Evolutionary conservation across 352 stramenopile species (phyloP).

Genomic region (Sclerospora graminicola): DNA sequence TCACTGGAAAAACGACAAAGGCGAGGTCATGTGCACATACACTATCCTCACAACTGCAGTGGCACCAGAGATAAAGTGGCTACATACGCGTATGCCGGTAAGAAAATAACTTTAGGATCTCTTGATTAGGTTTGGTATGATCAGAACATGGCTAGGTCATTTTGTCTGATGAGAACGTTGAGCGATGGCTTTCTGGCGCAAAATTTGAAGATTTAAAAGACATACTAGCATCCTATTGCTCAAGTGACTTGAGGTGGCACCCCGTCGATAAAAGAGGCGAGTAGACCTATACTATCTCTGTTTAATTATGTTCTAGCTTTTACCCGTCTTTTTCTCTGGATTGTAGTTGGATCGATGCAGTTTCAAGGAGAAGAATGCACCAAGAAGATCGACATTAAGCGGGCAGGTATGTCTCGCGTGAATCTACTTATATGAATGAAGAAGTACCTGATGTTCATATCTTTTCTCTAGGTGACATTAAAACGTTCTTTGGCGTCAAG

Average conservation of each 20-base stretch:
- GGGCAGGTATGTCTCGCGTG: slow-evolving; percentile 29
- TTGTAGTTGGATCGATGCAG: slow-evolving; percentile 57
- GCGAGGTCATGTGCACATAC: slow-evolving; percentile 68
- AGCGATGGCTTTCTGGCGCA: slow-evolving; percentile 48
- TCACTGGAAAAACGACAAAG: slow-evolving; percentile 53
- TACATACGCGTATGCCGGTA: slow-evolving; percentile 84
- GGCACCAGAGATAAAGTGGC: slow-evolving; percentile 53
- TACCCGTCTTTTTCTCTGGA: not conserved
- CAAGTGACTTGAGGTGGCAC: slow-evolving; percentile 54
- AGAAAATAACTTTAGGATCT: not conserved
- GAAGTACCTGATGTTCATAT: not conserved
- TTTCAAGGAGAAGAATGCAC: slow-evolving; percentile 67
- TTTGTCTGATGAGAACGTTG: slow-evolving; percentile 45
- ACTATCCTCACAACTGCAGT: slow-evolving; percentile 82
- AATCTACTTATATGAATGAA: not conserved
- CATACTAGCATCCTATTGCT: slow-evolving; percentile 40
- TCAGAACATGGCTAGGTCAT: slow-evolving; percentile 41
- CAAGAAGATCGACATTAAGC: slow-evolving; percentile 69
- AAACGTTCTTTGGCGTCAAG: slow-evolving; percentile 49
- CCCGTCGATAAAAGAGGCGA: slow-evolving; percentile 67
- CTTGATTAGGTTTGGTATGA: not conserved
- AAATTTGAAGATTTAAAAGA: slow-evolving; percentile 50
- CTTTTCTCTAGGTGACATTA: slow-evolving; percentile 42
- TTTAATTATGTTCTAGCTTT: not conserved
- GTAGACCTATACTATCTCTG: not conserved